Evolutionary conservation across 768 basidiomycete species (phyloP), one percentile per base, ranked within the genome.

Genomic region (Amanita pallidorosea): DNA sequence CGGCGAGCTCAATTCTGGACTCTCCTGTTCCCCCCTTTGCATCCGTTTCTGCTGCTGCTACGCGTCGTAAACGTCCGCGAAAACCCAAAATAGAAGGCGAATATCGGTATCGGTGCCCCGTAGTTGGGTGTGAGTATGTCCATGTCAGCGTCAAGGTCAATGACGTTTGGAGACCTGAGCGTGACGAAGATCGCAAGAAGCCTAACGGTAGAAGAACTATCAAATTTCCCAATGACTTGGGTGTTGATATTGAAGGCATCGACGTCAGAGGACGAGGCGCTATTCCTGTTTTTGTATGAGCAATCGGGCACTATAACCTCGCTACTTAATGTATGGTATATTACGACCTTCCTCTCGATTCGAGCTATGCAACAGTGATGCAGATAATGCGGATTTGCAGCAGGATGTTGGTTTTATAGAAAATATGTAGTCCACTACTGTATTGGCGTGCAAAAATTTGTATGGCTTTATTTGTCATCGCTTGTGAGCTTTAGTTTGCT

Each of bases 71-170:
- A 49, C 60, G 57, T 13, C 48, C 56, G 22, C 47, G 64, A 68
- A 65, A 64, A 49, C 59, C 66, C 54, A 56, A 65, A 52, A 55
- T 72, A 59, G 74, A 81, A 58, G 78, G 66, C 27, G 69, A 70
- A 57, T 69, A 74, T 57, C 70, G 76, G 58, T 88, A 82, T 82
- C 56, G 41, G 13, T 88, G 85, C 58, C 85, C 85, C 0, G 81
- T 87, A 1, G 56, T 68, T 2, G 71, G 71, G 1, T 88, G 85
- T 58, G 73, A 65, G 8, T 63, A 61, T 12, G 56, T 67, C 33
- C 84, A 86, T 61, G 64, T 67, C 9, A 85, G 83, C 55, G 70
- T 83, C 31, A 70, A 75, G 53, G 58, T 82, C 9, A 72, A 71
- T 37, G 82, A 80, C 2, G 68, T 65, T 51, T 88, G 85, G 84